A percentile compares a stretch with the other conserved stretches of the same genome.
These are phyloP conservation scores for Ottelia alismoides DNA, from an alignment of 106 monocot species.

Conservation along the genomic window DNA sequence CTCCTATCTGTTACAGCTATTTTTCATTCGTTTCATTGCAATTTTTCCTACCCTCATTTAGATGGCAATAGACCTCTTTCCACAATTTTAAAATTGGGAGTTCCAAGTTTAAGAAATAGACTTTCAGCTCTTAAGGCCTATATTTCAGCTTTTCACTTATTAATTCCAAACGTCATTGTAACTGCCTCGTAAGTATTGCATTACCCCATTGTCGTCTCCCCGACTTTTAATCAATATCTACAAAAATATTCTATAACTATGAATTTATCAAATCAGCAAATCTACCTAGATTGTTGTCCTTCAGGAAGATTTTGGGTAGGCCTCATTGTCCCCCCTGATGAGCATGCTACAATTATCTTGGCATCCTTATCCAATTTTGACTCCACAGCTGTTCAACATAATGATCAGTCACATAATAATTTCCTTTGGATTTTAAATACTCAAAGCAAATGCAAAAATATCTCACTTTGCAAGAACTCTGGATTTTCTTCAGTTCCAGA, in stretches of 20 bases:
- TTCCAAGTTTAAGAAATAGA: too few relatives aligned
- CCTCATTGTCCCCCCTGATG: constrained; percentile 75
- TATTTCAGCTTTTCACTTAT: not conserved
- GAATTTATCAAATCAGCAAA: not conserved
- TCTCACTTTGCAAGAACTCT: constrained; percentile 66
- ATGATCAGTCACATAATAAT: constrained; percentile 1
- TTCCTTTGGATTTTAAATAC: not conserved
- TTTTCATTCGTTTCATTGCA: not conserved
- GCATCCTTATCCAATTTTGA: constrained; percentile 82
- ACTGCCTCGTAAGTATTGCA: too few relatives aligned
- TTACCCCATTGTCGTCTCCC: too few relatives aligned
- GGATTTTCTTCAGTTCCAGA: constrained; percentile 95
- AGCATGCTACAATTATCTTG: constrained; percentile 90
- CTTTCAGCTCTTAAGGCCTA: too few relatives aligned
- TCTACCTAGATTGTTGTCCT: constrained; percentile 80
- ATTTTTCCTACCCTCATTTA: not conserved
- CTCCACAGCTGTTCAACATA: constrained; percentile 52
- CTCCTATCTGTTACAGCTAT: too few relatives aligned
- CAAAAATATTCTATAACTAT: too few relatives aligned
- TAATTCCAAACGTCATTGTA: too few relatives aligned
- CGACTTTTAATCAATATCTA: not conserved
- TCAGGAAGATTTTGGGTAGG: constrained; percentile 84
- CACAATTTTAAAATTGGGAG: too few relatives aligned
- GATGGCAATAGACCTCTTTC: too few relatives aligned
- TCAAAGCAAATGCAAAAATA: not conserved